phyloP scores from a whole-genome alignment of 2,329 filamentous ascomycete species.

The Pseudogymnoascus sp. region DNA sequence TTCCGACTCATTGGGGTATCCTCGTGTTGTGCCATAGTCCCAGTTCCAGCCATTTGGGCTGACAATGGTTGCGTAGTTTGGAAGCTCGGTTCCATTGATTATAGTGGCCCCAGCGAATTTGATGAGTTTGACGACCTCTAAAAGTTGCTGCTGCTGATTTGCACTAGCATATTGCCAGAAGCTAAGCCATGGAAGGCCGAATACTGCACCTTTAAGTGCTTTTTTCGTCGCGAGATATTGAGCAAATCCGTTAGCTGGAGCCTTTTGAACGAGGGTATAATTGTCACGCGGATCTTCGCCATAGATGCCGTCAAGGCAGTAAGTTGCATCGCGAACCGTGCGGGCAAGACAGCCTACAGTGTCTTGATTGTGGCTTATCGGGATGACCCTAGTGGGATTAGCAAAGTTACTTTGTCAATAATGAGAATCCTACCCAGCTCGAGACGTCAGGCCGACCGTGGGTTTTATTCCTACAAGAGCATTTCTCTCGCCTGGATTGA shows the following conservation, averaged over 20 bases:
- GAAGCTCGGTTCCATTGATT: conserved; percentile 63
- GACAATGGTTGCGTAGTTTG: conserved; percentile 54
- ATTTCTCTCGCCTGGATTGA: conserved; percentile 64
- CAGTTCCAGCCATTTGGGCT: conserved; percentile 66
- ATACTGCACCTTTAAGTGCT: conserved; percentile 53
- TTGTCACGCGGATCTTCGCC: conserved; percentile 58
- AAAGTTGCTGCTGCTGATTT: conserved; percentile 48
- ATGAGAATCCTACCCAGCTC: conserved; percentile 36
- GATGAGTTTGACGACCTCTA: conserved; percentile 46
- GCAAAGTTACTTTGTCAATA: conserved; percentile 27
- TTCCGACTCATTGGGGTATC: conserved; percentile 58
- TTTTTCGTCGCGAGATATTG: conserved; percentile 44
- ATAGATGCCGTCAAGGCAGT: conserved; percentile 61
- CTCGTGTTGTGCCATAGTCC: conserved; percentile 57
- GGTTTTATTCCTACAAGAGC: conserved; percentile 68
- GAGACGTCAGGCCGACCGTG: conserved; percentile 64
- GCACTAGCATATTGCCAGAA: conserved; percentile 59
- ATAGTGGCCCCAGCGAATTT: conserved; percentile 56
- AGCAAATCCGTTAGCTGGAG: conserved; percentile 49
- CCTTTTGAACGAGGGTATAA: conserved; percentile 53
- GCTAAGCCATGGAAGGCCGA: conserved; percentile 64
- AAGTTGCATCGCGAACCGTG: conserved; percentile 61
- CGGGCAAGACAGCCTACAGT: conserved; percentile 61
- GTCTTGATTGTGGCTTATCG: conserved; percentile 61
- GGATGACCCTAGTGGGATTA: conserved; percentile 53